Evolutionary conservation across 73 alveolate species (phyloP), one percentile per base, ranked within the genome.

Genomic region (Tetrahymena elliotti): DNA sequence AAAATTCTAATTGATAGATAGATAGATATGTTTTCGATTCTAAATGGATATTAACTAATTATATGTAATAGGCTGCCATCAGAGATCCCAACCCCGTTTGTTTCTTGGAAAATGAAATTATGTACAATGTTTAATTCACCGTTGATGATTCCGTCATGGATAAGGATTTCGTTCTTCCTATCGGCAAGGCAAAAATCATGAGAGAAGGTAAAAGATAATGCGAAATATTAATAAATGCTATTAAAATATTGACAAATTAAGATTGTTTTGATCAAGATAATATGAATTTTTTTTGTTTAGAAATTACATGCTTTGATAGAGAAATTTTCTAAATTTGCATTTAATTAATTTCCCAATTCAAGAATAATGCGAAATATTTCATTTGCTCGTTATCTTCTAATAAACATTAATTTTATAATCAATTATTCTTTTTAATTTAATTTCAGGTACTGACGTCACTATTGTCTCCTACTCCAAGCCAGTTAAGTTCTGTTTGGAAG

Each of bases 51-150:
- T 31, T n/a, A 6, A 27, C 3, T 0, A 27, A 18, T 68, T 68
- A 12, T 47, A 68, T 68, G 34, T 27, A 68, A 2, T 68, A 68
- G 96, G 98, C 99, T 27, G 97, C 99, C 38, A 95, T 98, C 93
- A 94, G 99, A 84, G 98, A 97, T 95, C 97, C 97, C 84, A 97
- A 98, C 95, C 99, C 99, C 83, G 99, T 97, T 37, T 99, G 97
- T 3, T 97, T 97, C 98, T 95, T 98, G 37, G 99, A 98, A 95
- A 98, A 97, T 53, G 99, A 98, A 94, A 95, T 98, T 84, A 96
- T 98, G 98, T 98, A 98, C 94, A 98, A 98, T 36, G 96, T 95
- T 54, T 33, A 95, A 35, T 97, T 97, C 93, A 97, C 93, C n/a
- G 92, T 96, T 93, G 93, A 98, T 52, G 99, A 96, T 22, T 97